phyloP scores from a whole-genome alignment of 495 filamentous ascomycete species.

The Aspergillus steynii region DNA sequence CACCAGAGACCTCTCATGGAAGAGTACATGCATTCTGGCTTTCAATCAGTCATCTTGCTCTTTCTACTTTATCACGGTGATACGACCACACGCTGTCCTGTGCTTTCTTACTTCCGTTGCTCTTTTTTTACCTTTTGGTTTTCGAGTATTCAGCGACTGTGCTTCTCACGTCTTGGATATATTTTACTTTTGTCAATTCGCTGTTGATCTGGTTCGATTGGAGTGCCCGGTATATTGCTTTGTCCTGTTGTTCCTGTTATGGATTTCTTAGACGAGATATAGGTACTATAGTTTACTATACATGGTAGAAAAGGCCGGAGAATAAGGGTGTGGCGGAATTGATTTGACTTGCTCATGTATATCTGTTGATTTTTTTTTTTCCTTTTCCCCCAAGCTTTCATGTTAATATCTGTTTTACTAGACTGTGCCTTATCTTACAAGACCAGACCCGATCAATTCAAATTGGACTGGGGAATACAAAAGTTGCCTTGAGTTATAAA shows the following conservation, averaged over 20 bases:
- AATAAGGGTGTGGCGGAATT: neutral
- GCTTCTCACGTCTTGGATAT: neutral
- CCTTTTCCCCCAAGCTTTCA: neutral
- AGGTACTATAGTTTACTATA: slow-evolving; percentile 1
- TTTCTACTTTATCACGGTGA: no score
- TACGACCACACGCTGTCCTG: no score
- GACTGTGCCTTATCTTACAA: neutral
- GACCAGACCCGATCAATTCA: no score
- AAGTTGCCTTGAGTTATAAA: neutral
- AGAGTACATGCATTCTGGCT: neutral
- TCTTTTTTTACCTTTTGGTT: neutral
- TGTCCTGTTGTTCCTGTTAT: neutral
- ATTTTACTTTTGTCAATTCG: neutral
- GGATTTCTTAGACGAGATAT: slow-evolving; percentile 4
- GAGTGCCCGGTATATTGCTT: neutral
- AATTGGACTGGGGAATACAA: neutral
- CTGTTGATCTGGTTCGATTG: no score
- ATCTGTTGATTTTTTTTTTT: neutral
- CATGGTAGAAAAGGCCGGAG: neutral
- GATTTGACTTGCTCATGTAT: neutral
- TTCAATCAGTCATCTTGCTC: neutral
- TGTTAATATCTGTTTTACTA: neutral
- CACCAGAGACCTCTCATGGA: no score
- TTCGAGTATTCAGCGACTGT: neutral
- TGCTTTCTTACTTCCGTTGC: neutral